Percentiles rank a stretch among this genome's conserved stretches.
These are phyloP conservation scores for Micromonas pusilla DNA, from an alignment of 139 green algal species.

Conservation along the genomic window DNA sequence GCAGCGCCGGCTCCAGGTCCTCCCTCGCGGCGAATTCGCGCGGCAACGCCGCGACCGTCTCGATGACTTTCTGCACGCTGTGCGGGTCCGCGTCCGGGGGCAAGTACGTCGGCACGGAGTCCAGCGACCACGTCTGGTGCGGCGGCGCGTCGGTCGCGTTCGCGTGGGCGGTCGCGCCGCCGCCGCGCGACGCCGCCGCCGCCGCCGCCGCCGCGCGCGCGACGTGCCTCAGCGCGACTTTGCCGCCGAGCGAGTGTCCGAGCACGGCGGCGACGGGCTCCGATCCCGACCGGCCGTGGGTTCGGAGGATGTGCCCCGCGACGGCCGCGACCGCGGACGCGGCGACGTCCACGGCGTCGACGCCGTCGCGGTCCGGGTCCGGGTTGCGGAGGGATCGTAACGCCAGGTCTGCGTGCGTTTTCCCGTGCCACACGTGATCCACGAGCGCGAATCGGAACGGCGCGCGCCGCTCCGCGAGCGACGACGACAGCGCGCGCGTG, in stretches of 20 bases:
- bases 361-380: not conserved
- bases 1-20: not conserved
- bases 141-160: not conserved
- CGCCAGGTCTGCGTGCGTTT: not conserved
- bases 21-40: not conserved
- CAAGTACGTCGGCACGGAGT: conserved; percentile 19
- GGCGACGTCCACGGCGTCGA: conserved; percentile 16
- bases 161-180: no score
- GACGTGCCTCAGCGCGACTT: conserved; percentile 29
- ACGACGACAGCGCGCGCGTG: not conserved
- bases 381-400: not conserved
- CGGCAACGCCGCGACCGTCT: not conserved
- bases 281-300: not conserved
- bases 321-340: not conserved
- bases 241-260: conserved; percentile 34
- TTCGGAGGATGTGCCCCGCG: not conserved
- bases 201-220: no score
- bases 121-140: conserved; percentile 19
- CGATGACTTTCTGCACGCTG: not conserved
- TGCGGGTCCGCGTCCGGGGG: not conserved
- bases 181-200: no score
- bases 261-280: conserved; percentile 10
- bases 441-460: conserved; percentile 1
- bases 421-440: conserved; percentile 20
- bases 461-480: not conserved